phyloP scores from a whole-genome alignment of 2,329 filamentous ascomycete genomes.

The Claviceps pazoutovae region DNA sequence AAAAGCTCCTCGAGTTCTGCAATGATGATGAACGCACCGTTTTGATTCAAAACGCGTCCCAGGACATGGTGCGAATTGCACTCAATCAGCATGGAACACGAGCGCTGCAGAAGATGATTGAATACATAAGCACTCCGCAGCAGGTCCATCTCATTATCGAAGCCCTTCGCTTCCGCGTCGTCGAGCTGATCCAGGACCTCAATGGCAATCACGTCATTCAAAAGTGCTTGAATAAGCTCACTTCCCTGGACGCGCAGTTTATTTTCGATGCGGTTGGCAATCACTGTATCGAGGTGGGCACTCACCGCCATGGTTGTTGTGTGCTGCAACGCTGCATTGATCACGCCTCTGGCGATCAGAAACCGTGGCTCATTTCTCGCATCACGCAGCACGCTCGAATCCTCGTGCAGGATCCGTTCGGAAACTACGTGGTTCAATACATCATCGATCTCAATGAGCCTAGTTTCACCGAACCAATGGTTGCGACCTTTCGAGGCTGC shows the following conservation, averaged over 20 bases:
- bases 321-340: conserved; percentile 97
- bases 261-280: conserved; percentile 90
- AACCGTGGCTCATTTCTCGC: conserved; percentile 67
- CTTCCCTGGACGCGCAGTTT: conserved; percentile 74
- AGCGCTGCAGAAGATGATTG: conserved; percentile 98
- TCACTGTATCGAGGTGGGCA: conserved; percentile 81
- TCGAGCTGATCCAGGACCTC: conserved; percentile 89
- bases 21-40: conserved; percentile 89
- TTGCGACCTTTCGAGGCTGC: conserved; percentile 61
- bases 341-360: conserved; percentile 82
- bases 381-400: conserved; percentile 82
- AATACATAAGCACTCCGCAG: conserved; percentile 74
- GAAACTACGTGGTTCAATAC: conserved; percentile 98
- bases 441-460: conserved; percentile 88
- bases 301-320: conserved; percentile 94
- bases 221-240: conserved; percentile 94
- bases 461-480: conserved; percentile 77
- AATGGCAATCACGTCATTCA: conserved; percentile 99
- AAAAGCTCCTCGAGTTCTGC: conserved; percentile 92
- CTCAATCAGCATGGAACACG: conserved; percentile 95
- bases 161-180: conserved; percentile 70
- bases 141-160: conserved; percentile 82
- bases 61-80: conserved; percentile 82
- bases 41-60: conserved; percentile 78
- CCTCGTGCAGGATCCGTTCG: conserved; percentile 91